These are phyloP conservation scores for Sphagnum tenellum DNA, from an alignment of 225 moss, liverwort and hornwort genomes.

Conservation along the genomic window DNA sequence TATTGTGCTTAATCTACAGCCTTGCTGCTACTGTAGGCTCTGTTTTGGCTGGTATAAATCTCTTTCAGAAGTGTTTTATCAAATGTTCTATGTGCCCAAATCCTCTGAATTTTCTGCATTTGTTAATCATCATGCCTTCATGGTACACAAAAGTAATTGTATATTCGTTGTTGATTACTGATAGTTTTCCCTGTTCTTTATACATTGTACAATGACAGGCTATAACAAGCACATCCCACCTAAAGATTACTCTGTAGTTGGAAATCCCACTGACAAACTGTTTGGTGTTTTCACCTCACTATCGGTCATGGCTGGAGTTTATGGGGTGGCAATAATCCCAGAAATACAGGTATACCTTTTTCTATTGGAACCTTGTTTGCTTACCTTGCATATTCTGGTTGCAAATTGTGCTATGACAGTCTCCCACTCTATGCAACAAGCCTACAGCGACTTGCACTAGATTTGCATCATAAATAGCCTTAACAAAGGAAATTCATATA, in stretches of 20 bases:
- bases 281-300: constrained; percentile 52
- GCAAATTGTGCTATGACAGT: no score
- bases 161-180: no score
- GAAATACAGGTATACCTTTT: constrained; percentile 38
- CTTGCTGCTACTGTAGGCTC: constrained; percentile 39
- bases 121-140: no score
- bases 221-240: constrained; percentile 19
- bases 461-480: no score
- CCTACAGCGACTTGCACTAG: no score
- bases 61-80: no score
- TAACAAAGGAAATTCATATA: no score
- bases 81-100: no score
- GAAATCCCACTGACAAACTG: constrained; percentile 29
- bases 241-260: constrained; percentile 32
- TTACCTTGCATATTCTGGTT: no score
- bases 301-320: constrained; percentile 46
- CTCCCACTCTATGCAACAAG: not conserved
- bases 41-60: constrained; percentile 29
- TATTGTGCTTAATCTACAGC: constrained; percentile 42
- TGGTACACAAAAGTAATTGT: no score
- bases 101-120: no score
- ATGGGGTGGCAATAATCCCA: constrained; percentile 46
- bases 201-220: constrained; percentile 12
- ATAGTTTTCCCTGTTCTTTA: no score
- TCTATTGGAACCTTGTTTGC: not conserved